Conservation (phyloP, 805 yeast species). For the Ogataea populi-albae region DNA sequence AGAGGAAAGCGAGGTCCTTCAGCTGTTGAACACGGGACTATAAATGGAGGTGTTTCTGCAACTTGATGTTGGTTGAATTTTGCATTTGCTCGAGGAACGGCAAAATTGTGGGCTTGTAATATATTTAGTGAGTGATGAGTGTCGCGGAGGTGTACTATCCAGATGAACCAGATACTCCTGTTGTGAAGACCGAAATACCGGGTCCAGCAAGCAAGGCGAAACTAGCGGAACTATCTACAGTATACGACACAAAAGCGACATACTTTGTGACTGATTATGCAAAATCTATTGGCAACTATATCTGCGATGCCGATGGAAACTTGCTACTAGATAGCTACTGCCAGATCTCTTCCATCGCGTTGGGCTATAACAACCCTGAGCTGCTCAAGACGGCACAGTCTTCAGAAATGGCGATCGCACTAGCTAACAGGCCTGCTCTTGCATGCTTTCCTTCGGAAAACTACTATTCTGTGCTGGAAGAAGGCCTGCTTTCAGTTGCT, state of each 20-base stretch:
- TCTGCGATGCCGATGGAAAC: constrained; percentile 66
- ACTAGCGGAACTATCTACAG: constrained; percentile 40
- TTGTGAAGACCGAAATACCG: constrained; percentile 42
- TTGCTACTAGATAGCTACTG: constrained; percentile 60
- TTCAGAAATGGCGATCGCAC: constrained; percentile 59
- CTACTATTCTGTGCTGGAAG: constrained; percentile 45
- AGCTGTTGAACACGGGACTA: too few species aligned
- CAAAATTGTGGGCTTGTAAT: not conserved
- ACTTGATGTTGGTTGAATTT: too few species aligned
- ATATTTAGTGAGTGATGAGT: constrained; percentile 19
- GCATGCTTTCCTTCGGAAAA: constrained; percentile 64
- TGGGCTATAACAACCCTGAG: constrained; percentile 70
- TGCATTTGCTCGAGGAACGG: not conserved
- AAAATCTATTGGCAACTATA: constrained; percentile 62
- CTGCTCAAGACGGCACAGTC: constrained; percentile 56
- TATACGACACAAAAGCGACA: constrained; percentile 60
- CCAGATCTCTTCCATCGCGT: constrained; percentile 69
- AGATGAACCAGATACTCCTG: constrained; percentile 48
- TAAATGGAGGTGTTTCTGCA: too few species aligned
- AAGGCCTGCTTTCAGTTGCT: constrained; percentile 55
- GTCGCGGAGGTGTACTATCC: constrained; percentile 37
- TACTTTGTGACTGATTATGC: constrained; percentile 64
- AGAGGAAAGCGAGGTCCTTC: too few species aligned
- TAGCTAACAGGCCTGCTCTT: constrained; percentile 66
- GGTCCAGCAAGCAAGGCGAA: constrained; percentile 43